Evolutionary conservation across 2,329 filamentous ascomycete species (phyloP).

Genomic region (Beauveria varroae): DNA sequence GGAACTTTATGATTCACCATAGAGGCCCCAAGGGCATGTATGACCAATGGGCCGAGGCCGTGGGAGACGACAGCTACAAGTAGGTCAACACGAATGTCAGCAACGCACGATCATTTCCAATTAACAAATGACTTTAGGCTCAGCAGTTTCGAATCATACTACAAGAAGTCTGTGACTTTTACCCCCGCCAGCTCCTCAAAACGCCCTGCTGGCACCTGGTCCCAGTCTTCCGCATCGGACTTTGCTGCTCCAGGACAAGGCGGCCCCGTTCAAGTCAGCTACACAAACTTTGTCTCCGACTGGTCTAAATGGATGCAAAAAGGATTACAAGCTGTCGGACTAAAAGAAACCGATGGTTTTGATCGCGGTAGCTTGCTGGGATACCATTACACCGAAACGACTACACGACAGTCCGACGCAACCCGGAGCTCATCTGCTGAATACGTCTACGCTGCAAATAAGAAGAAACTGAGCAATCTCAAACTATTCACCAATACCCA

Average conservation of each 20-base stretch:
- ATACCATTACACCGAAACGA: constrained; percentile 18
- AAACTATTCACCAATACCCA: constrained; percentile 33
- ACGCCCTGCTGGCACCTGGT: constrained; percentile 16
- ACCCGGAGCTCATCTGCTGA: constrained; percentile 21
- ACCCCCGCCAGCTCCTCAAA: constrained; percentile 13
- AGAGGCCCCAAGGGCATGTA: constrained; percentile 25
- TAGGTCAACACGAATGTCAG: constrained; percentile 11
- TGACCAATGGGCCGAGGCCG: constrained; percentile 20
- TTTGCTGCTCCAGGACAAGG: constrained; percentile 17
- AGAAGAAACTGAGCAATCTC: constrained; percentile 22
- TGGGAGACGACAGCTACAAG: constrained; percentile 23
- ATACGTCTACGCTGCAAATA: constrained; percentile 20
- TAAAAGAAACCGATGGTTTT: constrained; percentile 18
- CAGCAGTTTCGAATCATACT: constrained; percentile 18
- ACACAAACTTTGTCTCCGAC: constrained; percentile 19
- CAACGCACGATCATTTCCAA: no score
- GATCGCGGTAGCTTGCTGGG: constrained; percentile 18
- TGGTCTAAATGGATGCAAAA: constrained; percentile 18
- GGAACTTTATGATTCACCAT: constrained; percentile 29
- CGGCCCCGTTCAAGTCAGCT: constrained; percentile 21
- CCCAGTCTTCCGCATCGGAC: constrained; percentile 18
- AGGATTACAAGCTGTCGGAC: constrained; percentile 20
- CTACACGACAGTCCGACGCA: constrained; percentile 15
- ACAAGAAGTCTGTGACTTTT: constrained; percentile 20
- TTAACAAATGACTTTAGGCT: neutral